Base-by-base conservation (phyloP, 2,329 filamentous ascomycete species). In the Sclerotiophoma versabilis region DNA sequence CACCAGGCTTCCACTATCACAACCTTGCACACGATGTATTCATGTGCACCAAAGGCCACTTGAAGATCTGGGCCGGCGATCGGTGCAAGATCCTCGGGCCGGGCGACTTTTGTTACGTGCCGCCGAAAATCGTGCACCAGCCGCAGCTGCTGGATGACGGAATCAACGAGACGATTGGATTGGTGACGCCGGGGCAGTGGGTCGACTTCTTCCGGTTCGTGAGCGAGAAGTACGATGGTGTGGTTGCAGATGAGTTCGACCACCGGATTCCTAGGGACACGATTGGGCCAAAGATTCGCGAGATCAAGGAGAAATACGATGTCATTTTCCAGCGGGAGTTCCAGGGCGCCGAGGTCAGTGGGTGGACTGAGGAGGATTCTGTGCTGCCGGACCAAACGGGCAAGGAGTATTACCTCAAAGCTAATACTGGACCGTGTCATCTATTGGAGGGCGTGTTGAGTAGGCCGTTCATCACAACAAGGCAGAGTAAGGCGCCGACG, bases 161-260 rank as follows among this genome's bases (percentile, higher is more conserved):
- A 1, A 57, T 51, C 25, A 62, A 58, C 6, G 62, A 62, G 32
- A 59, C 62, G 8, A 49, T 63, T 6, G 62, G 60, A 3, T 45
- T 63, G 5, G 62, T 65, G 2, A 63, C 62, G 1, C 62, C 62
- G 11, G 62, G 62, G 5, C 54, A 60, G 8, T 65, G 60, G 62
- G 59, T 65, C 3, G 60, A 65, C 27, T 65, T 65, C 46, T 65
- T 65, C 46, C 58, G 60, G 1, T 60, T 62, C 20, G 59, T 65
- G 4, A 37, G 52, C 2, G 60, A 65, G 15, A 48, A 46, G 2
- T 65, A 65, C 32, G 53, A 58, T 12, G 62, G 62, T 36, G 55
- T 65, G n/a, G 32, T 65, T 5, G 59, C 41, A 4, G 47, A 63
- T 12, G 62, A 65, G 33, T 55, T 54, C 27, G 62, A 65, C 37